Evolutionary conservation across 768 basidiomycete species (phyloP).

Genomic region (Termitomyces sp.): DNA sequence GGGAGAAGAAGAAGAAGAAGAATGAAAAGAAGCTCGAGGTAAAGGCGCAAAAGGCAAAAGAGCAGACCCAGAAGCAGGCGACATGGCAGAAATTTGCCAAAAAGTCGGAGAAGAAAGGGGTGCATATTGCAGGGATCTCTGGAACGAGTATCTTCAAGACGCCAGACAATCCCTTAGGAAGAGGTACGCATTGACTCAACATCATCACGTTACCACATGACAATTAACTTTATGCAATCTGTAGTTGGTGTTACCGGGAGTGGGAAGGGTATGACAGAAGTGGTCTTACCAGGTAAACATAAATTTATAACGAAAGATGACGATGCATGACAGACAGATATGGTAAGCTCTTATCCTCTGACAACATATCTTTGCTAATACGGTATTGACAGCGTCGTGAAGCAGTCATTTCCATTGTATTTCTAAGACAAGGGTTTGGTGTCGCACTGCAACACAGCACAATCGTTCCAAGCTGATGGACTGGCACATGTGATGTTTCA

Average conservation of each 20-base stretch:
- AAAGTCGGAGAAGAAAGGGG: slow-evolving; percentile 90
- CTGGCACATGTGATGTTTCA: slow-evolving; percentile 26
- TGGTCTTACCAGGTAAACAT: slow-evolving; percentile 62
- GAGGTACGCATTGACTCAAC: slow-evolving; percentile 45
- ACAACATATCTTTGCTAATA: neutral
- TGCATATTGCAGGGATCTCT: slow-evolving; percentile 81
- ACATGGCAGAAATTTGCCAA: slow-evolving; percentile 95
- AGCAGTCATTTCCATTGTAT: neutral
- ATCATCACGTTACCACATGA: slow-evolving; percentile 3
- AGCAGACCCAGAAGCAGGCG: slow-evolving; percentile 77
- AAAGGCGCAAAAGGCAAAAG: slow-evolving; percentile 81
- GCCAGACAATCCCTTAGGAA: slow-evolving; percentile 84
- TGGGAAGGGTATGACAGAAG: slow-evolving; percentile 85
- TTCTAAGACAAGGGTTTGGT: neutral
- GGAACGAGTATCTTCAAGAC: slow-evolving; percentile 95
- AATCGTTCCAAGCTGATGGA: slow-evolving; percentile 1
- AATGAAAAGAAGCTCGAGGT: slow-evolving; percentile 90
- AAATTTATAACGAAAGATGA: slow-evolving; percentile 59
- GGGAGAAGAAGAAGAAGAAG: slow-evolving; percentile 88
- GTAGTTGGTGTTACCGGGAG: slow-evolving; percentile 88
- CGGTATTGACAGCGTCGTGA: neutral
- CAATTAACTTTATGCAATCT: slow-evolving; percentile 17
- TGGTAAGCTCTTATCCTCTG: neutral
- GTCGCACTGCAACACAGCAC: neutral
- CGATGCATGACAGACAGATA: slow-evolving; percentile 20